phyloP scores from a whole-genome alignment of 2,329 filamentous ascomycete species.

The Trichoderma sp. region DNA sequence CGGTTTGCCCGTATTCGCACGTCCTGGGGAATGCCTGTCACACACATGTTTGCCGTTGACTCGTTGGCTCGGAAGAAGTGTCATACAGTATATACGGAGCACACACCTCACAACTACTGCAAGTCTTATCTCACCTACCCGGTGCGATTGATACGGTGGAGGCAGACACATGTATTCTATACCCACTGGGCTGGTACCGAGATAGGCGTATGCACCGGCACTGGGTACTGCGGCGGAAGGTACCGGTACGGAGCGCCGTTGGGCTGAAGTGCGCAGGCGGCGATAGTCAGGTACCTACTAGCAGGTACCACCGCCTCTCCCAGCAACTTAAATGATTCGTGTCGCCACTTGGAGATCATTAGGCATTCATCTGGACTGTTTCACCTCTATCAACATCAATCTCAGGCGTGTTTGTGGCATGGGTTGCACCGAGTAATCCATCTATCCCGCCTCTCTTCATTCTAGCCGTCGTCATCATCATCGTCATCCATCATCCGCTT shows the following conservation, averaged over 20 bases:
- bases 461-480: not conserved
- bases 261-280: not conserved
- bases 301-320: not conserved
- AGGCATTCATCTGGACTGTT: not conserved
- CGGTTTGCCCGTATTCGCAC: not conserved
- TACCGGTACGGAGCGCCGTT: not conserved
- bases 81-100: too few relatives aligned
- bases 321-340: not conserved
- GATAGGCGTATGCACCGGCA: not conserved
- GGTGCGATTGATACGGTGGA: not conserved
- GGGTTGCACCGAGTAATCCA: not conserved
- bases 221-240: not conserved
- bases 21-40: not conserved
- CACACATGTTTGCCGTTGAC: not conserved
- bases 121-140: conserved; percentile 2
- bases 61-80: not conserved
- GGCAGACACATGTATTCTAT: too few relatives aligned
- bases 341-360: conserved; percentile 6
- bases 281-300: not conserved
- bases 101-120: not conserved
- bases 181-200: not conserved
- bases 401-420: not conserved
- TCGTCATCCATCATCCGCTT: not conserved
- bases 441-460: not conserved
- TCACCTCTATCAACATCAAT: not conserved